phyloP scores from a whole-genome alignment of 2,329 filamentous ascomycete genomes.

The Monilinia fructigena region DNA sequence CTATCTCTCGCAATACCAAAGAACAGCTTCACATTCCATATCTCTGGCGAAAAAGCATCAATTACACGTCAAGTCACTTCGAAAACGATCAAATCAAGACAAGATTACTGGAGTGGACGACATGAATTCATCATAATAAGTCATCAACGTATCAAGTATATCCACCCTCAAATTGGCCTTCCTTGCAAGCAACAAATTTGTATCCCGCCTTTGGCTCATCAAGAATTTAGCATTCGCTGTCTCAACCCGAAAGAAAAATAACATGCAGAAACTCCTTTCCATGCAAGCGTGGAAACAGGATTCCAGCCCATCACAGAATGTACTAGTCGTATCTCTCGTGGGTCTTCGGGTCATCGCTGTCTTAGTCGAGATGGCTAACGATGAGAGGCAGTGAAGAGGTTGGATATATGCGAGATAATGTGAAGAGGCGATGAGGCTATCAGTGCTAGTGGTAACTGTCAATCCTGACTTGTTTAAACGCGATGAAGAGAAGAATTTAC shows the following conservation, averaged over 20 bases:
- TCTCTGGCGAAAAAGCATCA: background rate
- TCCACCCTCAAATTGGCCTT: background rate
- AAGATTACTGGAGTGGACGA: background rate
- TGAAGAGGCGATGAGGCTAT: background rate
- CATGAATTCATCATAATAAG: conserved; percentile 4
- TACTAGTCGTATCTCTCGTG: background rate
- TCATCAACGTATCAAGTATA: background rate
- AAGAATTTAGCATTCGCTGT: background rate
- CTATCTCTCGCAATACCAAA: background rate
- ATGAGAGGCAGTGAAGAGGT: background rate
- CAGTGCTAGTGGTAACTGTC: conserved; percentile 3
- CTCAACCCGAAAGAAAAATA: background rate
- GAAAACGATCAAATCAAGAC: background rate
- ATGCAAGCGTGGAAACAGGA: background rate
- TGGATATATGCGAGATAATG: background rate
- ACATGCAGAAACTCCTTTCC: background rate
- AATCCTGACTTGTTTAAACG: background rate
- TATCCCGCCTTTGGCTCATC: background rate
- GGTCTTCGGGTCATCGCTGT: background rate
- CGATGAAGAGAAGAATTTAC: background rate
- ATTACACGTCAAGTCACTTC: background rate
- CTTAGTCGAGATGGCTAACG: conserved; percentile 14
- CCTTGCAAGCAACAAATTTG: background rate
- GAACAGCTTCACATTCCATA: background rate
- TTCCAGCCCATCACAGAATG: conserved; percentile 2